Base-by-base conservation (phyloP, 768 basidiomycete genomes). In the Rhizopogon sp. region DNA sequence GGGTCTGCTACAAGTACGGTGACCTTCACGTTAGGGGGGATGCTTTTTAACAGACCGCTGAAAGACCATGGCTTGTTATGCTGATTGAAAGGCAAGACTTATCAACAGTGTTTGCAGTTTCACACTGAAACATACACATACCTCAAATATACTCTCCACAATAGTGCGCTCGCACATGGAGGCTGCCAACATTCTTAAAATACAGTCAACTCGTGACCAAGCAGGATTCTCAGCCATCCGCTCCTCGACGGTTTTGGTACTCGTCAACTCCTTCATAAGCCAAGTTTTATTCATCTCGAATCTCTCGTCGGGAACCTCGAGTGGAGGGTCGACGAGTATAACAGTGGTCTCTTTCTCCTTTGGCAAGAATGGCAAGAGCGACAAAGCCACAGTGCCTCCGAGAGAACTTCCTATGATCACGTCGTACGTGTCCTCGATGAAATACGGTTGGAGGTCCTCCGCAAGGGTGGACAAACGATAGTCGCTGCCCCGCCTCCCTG, bases 1-100 rank as follows among this genome's bases (percentile, higher is more conserved):
- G 63, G 55, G 43, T 64, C 56, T 7, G 58, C 56, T 25, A 60
- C 29, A 8, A 64, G 41, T 13, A 60, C 58, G 37, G 59, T 62
- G 43, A 62, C 47, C 29, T 47, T 53, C 9, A 58, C 49, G 14
- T 62, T 58, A 14, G 52, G 20, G 2, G 61, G 58, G n/a, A 57
- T 52, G 22, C 20, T 17, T 7, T 39, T 8, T 17, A 65, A 56
- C 20, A 60, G 50, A 31, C 56, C 52, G 10, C n/a, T 20, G 22
- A 58, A 62, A 5, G 53, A 22, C 41, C 62, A 58, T 14, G 61
- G 63, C 13, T 45, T 52, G 39, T 62, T 56, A 49, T 58, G 47
- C 63, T 64, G 17, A 1, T 13, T 20, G 42, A 13, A 37, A 37
- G 35, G 35, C 5, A 37, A 5, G 5, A 37, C 35, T 37, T 5